Conservation (phyloP, 768 basidiomycete genomes). For the Macrolepiota fuliginosa region DNA sequence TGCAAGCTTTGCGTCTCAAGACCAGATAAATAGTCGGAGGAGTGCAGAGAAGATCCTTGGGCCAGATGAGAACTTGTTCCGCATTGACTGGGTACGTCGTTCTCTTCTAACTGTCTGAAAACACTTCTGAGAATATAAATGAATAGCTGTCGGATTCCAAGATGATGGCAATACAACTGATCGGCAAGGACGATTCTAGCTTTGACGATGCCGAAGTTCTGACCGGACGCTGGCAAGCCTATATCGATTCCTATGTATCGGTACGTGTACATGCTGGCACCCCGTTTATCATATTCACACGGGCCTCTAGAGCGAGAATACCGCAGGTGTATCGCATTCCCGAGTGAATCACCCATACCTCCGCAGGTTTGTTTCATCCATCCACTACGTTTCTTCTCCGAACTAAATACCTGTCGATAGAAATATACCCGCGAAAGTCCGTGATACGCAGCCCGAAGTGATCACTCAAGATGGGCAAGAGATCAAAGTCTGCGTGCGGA, state of each 20-base stretch:
- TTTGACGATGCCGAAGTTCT: slow-evolving; percentile 75
- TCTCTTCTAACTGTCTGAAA: neutral
- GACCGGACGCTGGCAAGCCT: slow-evolving; percentile 76
- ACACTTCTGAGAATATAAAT: neutral
- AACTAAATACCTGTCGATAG: slow-evolving; percentile 23
- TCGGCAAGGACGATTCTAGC: slow-evolving; percentile 77
- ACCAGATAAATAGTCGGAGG: slow-evolving; percentile 64
- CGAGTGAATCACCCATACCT: slow-evolving; percentile 62
- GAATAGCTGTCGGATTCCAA: slow-evolving; percentile 62
- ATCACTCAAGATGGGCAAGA: slow-evolving; percentile 62
- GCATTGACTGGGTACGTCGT: slow-evolving; percentile 73
- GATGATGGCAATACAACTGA: slow-evolving; percentile 68
- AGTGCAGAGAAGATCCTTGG: slow-evolving; percentile 69
- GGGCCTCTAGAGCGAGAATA: slow-evolving; percentile 48
- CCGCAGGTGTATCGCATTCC: slow-evolving; percentile 46
- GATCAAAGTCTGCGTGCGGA: slow-evolving; percentile 82
- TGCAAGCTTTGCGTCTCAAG: slow-evolving; percentile 60
- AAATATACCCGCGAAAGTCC: slow-evolving; percentile 34
- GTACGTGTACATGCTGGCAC: slow-evolving; percentile 30
- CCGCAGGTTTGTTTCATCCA: slow-evolving; percentile 44
- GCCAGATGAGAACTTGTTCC: slow-evolving; percentile 76
- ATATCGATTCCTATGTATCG: slow-evolving; percentile 74
- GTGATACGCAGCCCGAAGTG: slow-evolving; percentile 40
- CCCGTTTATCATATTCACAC: neutral
- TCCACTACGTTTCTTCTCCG: neutral